Evolutionary conservation across 1,139 yeast genomes (phyloP).

Genomic region (Saccharomyces hybrid): DNA sequence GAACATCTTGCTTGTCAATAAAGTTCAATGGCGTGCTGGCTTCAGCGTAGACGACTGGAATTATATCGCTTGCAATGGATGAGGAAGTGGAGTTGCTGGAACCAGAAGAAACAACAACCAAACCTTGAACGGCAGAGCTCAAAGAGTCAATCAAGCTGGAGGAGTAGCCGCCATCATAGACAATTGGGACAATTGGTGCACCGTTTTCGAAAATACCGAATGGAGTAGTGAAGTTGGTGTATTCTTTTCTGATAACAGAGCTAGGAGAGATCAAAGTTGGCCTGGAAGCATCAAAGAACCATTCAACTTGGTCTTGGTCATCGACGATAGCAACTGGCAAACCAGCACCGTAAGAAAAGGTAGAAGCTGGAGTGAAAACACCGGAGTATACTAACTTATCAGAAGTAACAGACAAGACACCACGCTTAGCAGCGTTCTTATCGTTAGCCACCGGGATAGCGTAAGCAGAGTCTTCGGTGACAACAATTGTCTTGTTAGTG

Average conservation of each 20-base stretch:
- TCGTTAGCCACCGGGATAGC: slow-evolving; percentile 24
- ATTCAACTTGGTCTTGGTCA: slow-evolving; percentile 12
- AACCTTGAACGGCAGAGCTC: slow-evolving; percentile 18
- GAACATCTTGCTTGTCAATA: slow-evolving; percentile 20
- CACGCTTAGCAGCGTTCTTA: slow-evolving; percentile 20
- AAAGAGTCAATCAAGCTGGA: slow-evolving; percentile 13
- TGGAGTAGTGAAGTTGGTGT: slow-evolving; percentile 19
- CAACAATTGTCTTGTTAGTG: slow-evolving; percentile 24
- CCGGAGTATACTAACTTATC: slow-evolving; percentile 27
- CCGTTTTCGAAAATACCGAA: slow-evolving; percentile 3
- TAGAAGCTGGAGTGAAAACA: slow-evolving; percentile 20
- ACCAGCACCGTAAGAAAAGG: slow-evolving; percentile 13
- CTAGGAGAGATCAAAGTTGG: slow-evolving; percentile 17
- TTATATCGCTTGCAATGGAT: slow-evolving; percentile 7
- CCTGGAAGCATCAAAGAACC: slow-evolving; percentile 24
- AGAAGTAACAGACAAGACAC: slow-evolving; percentile 22
- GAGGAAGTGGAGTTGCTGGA: slow-evolving; percentile 19
- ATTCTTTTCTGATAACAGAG: slow-evolving; percentile 19
- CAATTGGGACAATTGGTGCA: slow-evolving; percentile 24
- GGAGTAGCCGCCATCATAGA: slow-evolving; percentile 24
- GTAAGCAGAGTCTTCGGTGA: slow-evolving; percentile 18
- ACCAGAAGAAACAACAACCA: slow-evolving; percentile 25
- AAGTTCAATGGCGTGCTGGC: slow-evolving; percentile 12
- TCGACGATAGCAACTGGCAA: slow-evolving; percentile 22
- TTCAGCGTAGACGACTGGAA: slow-evolving; percentile 25